Evolutionary conservation across 108 stramenopile genomes (phyloP).

Genomic region (Cyclotella choctawhatcheeana): DNA sequence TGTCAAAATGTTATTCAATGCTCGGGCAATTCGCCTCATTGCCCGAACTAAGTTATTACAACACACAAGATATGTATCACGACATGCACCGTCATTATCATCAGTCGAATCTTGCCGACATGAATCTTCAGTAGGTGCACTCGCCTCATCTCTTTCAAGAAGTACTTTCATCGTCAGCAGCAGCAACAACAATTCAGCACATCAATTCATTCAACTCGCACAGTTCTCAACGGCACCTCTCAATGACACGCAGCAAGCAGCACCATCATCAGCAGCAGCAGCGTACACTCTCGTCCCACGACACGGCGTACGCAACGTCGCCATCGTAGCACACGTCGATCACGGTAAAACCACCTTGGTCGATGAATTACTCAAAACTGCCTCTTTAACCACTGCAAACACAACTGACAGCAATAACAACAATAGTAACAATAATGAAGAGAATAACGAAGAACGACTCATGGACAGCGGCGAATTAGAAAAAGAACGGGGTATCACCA

Average conservation of each 20-base stretch:
- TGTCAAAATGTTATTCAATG: too few species aligned
- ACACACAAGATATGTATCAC: too few species aligned
- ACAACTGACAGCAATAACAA: not conserved
- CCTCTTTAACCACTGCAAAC: slow-evolving; percentile 37
- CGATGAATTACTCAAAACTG: slow-evolving; percentile 86
- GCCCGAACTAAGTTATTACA: too few species aligned
- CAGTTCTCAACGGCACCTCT: not conserved
- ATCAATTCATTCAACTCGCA: not conserved
- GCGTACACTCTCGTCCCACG: slow-evolving; percentile 31
- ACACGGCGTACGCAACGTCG: slow-evolving; percentile 75
- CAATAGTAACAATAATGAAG: slow-evolving; percentile 22
- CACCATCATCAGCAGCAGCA: too few species aligned
- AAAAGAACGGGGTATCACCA: slow-evolving; percentile 96
- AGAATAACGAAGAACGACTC: slow-evolving; percentile 56
- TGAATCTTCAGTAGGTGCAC: too few species aligned
- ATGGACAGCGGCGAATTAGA: slow-evolving; percentile 97
- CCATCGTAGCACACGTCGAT: slow-evolving; percentile 96
- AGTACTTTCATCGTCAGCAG: too few species aligned
- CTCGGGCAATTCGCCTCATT: too few species aligned
- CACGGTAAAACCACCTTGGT: slow-evolving; percentile 98
- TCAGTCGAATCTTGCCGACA: too few species aligned
- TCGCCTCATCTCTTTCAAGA: too few species aligned
- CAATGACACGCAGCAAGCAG: too few species aligned
- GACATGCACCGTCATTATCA: too few species aligned
- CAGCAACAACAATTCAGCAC: too few species aligned